Base-by-base conservation (phyloP, 202 grass and related monocot genomes). In the Carex arenaria region DNA sequence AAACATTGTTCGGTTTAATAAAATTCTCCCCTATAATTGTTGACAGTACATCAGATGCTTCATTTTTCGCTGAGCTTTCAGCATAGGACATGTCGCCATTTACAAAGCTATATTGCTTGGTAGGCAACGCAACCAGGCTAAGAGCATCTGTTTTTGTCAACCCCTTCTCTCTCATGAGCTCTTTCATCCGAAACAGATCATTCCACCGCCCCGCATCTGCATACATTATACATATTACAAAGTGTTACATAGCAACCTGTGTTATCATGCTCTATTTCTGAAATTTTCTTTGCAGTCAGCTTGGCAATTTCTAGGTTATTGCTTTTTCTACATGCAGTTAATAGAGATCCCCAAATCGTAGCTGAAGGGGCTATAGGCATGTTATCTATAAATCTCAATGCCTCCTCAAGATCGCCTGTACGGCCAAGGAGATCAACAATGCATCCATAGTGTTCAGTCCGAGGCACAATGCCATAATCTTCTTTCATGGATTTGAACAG, bases 221-320 rank as follows among this genome's bases (percentile, higher is more conserved):
- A 81, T 98, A 94, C 92, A 98, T 93, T 84, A 81, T 98, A 94
- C 92, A 98, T 93, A 17, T 84, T 87, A 45, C 84, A 91, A 38
- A 98, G 83, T 64, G 85, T n/a, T 74, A 94, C 65, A 59, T 94
- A 94, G 70, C 95, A 98, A 19, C 95, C 95, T 6, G 95, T 98
- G 68, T 91, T 94, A 38, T 98, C 86, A 87, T 98, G 92, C 69
- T 97, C 87, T n/a, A 88, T 67, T 78, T 87, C 64, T 54, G 91
- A 94, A 69, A 98, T 98, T 83, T 61, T 81, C 19, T 94, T 82
- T 38, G 92, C 92, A 66, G 95, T 90, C 74, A 90, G 84, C 77
- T 98, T 92, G 55, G 95, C 92, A 45, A 91, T 43, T 83, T 90
- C 90, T 65, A 97, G 85, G 67, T 97, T 90, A 86, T 93, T 94